Conservation (phyloP, 306 rosid genomes). For the Mimosa bimucronata region DNA sequence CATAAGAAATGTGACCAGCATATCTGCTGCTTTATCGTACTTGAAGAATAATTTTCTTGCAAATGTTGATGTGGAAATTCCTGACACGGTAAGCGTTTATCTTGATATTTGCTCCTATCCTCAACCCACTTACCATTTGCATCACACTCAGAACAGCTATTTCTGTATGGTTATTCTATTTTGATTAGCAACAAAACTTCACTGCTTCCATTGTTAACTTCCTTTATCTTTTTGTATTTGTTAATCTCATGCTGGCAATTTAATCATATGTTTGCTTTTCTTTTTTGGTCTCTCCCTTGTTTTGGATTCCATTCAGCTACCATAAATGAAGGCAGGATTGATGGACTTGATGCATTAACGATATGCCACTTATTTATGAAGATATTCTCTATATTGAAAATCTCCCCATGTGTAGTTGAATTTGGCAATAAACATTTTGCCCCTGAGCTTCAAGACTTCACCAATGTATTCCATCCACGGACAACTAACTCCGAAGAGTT, state of each 20-base stretch:
- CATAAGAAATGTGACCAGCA: constrained; percentile 54
- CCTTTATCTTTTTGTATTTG: too few relatives aligned
- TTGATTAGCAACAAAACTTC: too few relatives aligned
- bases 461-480: constrained; percentile 49
- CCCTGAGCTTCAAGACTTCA: constrained; percentile 46
- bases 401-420: constrained; percentile 39
- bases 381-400: constrained; percentile 72
- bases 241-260: too few relatives aligned
- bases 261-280: too few relatives aligned
- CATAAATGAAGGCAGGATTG: constrained; percentile 53
- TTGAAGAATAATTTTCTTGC: constrained; percentile 68
- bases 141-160: constrained; percentile 21
- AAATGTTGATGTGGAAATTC: constrained; percentile 64
- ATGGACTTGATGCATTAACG: constrained; percentile 67
- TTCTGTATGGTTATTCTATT: constrained; percentile 17
- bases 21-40: constrained; percentile 67
- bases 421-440: constrained; percentile 42
- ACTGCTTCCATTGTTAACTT: too few relatives aligned
- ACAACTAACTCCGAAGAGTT: constrained; percentile 40
- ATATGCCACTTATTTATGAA: constrained; percentile 67
- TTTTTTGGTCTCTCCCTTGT: too few relatives aligned
- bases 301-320: constrained; percentile 26
- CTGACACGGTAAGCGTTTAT: constrained; percentile 55
- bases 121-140: not conserved
- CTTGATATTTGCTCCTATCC: constrained; percentile 10